Percentiles rank a stretch among this genome's conserved stretches.
These are phyloP conservation scores for Coemansia asiatica DNA, from an alignment of 192 early-diverging fungal genomes.

Conservation along the genomic window DNA sequence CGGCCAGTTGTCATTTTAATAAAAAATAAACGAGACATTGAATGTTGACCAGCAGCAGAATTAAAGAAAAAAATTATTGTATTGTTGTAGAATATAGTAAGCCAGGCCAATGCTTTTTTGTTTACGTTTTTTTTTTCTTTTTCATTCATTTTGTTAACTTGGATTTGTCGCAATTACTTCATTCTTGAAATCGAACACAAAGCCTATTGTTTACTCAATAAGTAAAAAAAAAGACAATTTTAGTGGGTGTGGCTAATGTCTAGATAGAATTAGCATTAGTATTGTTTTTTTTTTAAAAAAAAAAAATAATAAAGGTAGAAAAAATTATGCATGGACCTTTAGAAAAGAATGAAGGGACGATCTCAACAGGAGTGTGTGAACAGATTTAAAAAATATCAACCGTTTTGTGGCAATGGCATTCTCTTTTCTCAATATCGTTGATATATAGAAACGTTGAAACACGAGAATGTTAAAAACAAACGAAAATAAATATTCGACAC, in stretches of 20 bases:
- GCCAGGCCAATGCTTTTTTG: not conserved
- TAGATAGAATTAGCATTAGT: too few species aligned
- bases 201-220: not conserved
- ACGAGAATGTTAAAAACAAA: not conserved
- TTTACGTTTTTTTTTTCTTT: conserved; percentile 3
- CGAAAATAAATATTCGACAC: not conserved
- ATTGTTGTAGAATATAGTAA: not conserved
- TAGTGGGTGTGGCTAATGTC: not conserved
- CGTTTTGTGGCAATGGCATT: not conserved
- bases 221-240: not conserved
- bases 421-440: not conserved
- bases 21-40: not conserved
- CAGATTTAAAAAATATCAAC: not conserved
- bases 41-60: not conserved
- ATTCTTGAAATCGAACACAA: not conserved
- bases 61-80: not conserved
- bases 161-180: not conserved
- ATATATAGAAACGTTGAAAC: not conserved
- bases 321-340: too few species aligned
- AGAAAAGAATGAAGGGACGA: conserved; percentile 2
- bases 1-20: not conserved
- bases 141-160: not conserved
- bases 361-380: not conserved
- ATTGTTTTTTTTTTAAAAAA: too few species aligned
- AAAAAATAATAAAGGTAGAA: too few species aligned